phyloP scores from a whole-genome alignment of 1,284 basidiomycete species.

The Paramarasmius palmivorus region DNA sequence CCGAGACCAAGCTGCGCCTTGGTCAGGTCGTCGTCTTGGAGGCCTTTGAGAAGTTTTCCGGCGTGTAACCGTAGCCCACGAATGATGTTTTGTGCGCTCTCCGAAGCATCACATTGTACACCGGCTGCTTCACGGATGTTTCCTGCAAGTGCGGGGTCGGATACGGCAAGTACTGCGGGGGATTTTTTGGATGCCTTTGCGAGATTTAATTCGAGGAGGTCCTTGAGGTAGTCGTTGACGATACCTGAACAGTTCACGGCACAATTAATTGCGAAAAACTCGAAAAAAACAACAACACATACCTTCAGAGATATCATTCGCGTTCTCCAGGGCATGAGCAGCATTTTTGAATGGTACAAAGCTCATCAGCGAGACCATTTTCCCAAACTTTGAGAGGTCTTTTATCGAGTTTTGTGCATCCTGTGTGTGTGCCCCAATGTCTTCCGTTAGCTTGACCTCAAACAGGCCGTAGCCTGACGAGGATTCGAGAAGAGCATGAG shows the following conservation, averaged over 20 bases:
- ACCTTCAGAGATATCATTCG: slow-evolving; percentile 98
- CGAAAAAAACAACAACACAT: slow-evolving; percentile 18
- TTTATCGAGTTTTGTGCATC: slow-evolving; percentile 85
- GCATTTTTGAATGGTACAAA: slow-evolving; percentile 96
- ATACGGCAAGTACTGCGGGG: slow-evolving; percentile 82
- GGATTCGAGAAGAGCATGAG: slow-evolving; percentile 90
- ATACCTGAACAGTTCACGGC: slow-evolving; percentile 54
- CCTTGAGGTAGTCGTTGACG: slow-evolving; percentile 85
- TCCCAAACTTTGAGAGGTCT: slow-evolving; percentile 89
- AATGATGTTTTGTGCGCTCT: slow-evolving; percentile 85
- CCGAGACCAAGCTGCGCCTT: slow-evolving; percentile 97
- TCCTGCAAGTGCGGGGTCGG: slow-evolving; percentile 78
- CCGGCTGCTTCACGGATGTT: slow-evolving; percentile 80
- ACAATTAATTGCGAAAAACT: not conserved
- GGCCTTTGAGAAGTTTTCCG: slow-evolving; percentile 86
- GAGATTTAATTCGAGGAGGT: slow-evolving; percentile 88
- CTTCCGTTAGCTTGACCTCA: slow-evolving; percentile 86
- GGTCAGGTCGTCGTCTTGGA: slow-evolving; percentile 86
- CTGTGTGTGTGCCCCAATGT: slow-evolving; percentile 84
- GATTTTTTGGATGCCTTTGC: slow-evolving; percentile 81
- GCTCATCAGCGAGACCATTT: slow-evolving; percentile 91
- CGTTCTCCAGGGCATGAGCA: slow-evolving; percentile 94
- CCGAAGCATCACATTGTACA: slow-evolving; percentile 88
- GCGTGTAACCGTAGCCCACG: slow-evolving; percentile 94
- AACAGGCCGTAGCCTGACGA: slow-evolving; percentile 96